A percentile compares a stretch with the other conserved stretches of the same genome.
These are phyloP conservation scores for Caloboletus firmus DNA, from an alignment of 1,284 basidiomycete genomes.

Conservation along the genomic window DNA sequence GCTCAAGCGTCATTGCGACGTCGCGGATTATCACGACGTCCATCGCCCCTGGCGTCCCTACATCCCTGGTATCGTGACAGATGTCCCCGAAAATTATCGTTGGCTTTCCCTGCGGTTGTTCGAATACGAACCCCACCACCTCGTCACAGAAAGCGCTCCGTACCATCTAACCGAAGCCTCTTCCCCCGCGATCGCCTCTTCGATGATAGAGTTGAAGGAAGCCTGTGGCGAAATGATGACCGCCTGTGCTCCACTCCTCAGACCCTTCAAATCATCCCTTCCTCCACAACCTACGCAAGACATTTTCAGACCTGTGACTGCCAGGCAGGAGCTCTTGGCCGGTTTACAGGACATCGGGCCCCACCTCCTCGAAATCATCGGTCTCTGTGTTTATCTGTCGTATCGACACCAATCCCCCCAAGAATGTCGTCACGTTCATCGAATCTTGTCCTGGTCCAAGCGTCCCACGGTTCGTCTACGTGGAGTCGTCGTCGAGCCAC, in stretches of 20 bases:
- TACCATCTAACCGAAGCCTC: background rate
- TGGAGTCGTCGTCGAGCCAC: background rate
- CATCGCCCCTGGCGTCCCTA: background rate
- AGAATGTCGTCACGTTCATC: accelerated
- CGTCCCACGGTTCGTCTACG: background rate
- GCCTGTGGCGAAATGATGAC: background rate
- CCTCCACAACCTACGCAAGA: background rate
- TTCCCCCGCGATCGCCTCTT: background rate
- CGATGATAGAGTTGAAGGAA: background rate
- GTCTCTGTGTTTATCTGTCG: background rate
- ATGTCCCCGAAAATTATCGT: background rate
- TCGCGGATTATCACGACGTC: background rate
- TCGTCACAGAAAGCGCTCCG: background rate
- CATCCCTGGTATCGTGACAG: background rate
- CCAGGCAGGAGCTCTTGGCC: background rate
- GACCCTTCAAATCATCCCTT: background rate
- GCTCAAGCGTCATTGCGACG: background rate
- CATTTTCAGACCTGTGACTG: background rate
- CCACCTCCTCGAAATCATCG: background rate
- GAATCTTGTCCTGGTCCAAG: background rate
- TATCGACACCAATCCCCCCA: background rate
- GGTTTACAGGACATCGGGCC: background rate
- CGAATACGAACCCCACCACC: background rate
- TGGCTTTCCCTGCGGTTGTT: background rate
- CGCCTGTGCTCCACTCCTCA: background rate